Evolutionary conservation across 495 filamentous ascomycete species (phyloP), one percentile per base, ranked within the genome.

Genomic region (Xylaria nigripes): DNA sequence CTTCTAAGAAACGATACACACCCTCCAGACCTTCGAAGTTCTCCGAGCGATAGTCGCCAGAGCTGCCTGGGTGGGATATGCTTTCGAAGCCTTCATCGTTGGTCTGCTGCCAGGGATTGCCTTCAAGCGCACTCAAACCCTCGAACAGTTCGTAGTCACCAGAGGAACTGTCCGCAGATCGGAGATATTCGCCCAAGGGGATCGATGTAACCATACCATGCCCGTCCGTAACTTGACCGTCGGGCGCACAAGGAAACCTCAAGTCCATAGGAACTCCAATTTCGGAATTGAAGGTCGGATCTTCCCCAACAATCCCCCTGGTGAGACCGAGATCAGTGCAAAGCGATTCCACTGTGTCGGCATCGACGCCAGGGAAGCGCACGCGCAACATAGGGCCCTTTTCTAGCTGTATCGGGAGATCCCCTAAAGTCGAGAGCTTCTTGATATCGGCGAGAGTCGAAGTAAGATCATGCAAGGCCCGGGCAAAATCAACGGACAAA

Each of bases 321-420:
- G 78, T 77, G 8, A 96, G 73, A 16, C 86, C 87, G n/a, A 92
- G 77, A 68, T 98, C 93, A 43, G 87, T 77, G 65, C 91, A 96
- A 0, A 96, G 75, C 15, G 77, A 72, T 65, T 94, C 89, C 0
- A 97, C 90, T 2, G 86, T 87, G 4, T 85, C 82, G 0, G 81
- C 82, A 62, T 96, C 91, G 57, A 92, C 95, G 21, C 93, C 93
- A 1, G 89, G 86, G 65, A 98, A 97, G 32, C 89, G 84, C 2
- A 97, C 86, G 10, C 86, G 80, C 7, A 98, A 72, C 3, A 74
- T 67, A 38, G 67, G 65, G 34, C 67, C 64, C 6, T 80, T 80
- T 45, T 84, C 84, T 36, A 96, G 76, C 0, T 76, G 72, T 16
- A 96, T 82, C 0, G 93, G 89, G 8, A 97, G 74, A 62, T 96